Conservation (phyloP, 2,329 filamentous ascomycete species). For the Juglanconis sp. region DNA sequence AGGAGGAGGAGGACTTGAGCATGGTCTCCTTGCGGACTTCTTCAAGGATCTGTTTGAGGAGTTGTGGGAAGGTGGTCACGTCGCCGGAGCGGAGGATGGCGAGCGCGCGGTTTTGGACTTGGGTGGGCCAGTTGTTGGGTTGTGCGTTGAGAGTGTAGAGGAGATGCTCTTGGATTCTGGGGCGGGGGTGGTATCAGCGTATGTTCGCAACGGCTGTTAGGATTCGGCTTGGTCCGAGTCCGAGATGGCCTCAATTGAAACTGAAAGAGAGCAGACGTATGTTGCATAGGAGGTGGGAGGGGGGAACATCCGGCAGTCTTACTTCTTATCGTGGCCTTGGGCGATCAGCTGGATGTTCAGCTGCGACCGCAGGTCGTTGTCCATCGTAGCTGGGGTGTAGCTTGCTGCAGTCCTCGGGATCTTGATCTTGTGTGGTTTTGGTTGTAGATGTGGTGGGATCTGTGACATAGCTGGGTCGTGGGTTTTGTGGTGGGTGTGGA, state of each 20-base stretch:
- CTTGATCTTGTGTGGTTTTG: constrained; percentile 54
- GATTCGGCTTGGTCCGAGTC: too few species aligned
- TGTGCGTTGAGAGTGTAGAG: constrained; percentile 60
- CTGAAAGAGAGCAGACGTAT: background rate
- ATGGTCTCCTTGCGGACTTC: constrained; percentile 54
- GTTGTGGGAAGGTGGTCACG: constrained; percentile 57
- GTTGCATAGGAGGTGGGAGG: background rate
- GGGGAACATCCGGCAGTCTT: constrained; percentile 21
- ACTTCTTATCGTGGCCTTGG: constrained; percentile 60
- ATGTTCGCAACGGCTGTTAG: background rate
- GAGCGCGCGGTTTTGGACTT: constrained; percentile 58
- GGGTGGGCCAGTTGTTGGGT: constrained; percentile 60
- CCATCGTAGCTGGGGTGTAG: constrained; percentile 59
- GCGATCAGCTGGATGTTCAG: constrained; percentile 58
- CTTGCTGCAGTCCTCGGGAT: constrained; percentile 57
- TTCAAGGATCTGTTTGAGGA: constrained; percentile 58
- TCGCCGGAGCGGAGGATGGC: constrained; percentile 59
- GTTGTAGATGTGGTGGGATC: constrained; percentile 15
- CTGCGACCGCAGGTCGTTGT: constrained; percentile 59
- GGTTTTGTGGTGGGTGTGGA: constrained; percentile 9
- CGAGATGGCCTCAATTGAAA: background rate
- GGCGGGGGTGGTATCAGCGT: constrained; percentile 14
- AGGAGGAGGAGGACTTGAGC: constrained; percentile 22
- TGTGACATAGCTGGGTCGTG: constrained; percentile 19
- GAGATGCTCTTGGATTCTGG: constrained; percentile 62